These are phyloP conservation scores for Apiospora sp. DNA, from an alignment of 2,329 filamentous ascomycete genomes.

Conservation along the genomic window DNA sequence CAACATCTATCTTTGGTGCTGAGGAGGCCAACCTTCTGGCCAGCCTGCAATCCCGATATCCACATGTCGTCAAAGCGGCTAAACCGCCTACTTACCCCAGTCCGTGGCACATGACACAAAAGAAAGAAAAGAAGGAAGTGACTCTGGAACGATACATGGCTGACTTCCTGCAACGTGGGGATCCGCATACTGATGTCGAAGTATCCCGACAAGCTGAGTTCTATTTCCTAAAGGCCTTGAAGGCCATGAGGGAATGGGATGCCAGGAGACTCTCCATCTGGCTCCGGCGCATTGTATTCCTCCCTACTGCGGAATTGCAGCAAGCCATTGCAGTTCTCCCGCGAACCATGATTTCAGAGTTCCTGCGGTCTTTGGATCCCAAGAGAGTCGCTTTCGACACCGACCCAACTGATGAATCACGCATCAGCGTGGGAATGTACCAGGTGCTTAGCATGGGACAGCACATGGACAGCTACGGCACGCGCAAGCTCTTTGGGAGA, in stretches of 20 bases:
- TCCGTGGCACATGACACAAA: background rate
- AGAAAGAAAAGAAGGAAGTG: background rate
- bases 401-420: constrained; percentile 55
- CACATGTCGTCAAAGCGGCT: background rate
- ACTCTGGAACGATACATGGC: background rate
- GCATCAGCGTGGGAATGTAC: constrained; percentile 49
- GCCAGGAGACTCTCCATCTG: constrained; percentile 33
- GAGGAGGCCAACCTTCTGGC: background rate
- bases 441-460: constrained; percentile 47
- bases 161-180: background rate
- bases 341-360: constrained; percentile 66
- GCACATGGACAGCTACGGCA: constrained; percentile 52
- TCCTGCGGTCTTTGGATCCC: constrained; percentile 70
- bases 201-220: background rate
- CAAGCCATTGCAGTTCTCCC: constrained; percentile 53
- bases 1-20: background rate
- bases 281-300: constrained; percentile 33
- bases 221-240: constrained; percentile 26
- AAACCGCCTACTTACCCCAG: background rate
- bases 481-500: constrained; percentile 50
- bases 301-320: constrained; percentile 37
- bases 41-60: background rate
- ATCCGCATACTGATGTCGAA: background rate
- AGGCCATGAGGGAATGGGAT: constrained; percentile 35
- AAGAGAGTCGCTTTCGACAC: constrained; percentile 55